Evolutionary conservation across 352 stramenopile species (phyloP).

Genomic region (Lagenidium giganteum): DNA sequence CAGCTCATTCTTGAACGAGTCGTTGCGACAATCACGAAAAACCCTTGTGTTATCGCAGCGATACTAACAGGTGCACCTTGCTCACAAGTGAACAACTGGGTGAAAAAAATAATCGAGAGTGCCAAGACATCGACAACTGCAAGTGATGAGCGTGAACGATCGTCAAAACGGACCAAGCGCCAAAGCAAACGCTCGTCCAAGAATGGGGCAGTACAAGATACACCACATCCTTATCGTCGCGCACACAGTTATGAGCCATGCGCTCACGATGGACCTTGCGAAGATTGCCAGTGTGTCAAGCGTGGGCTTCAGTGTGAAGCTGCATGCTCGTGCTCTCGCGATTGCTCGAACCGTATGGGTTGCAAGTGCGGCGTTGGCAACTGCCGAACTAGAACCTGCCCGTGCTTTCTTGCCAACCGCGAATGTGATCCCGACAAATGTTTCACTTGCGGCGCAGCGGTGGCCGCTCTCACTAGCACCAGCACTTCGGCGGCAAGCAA

Average conservation of each 20-base stretch:
- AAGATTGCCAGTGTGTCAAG: slow-evolving; percentile 49
- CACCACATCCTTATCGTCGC: slow-evolving; percentile 46
- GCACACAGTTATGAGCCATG: slow-evolving; percentile 56
- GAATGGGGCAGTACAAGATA: slow-evolving; percentile 18
- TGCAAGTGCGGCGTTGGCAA: slow-evolving; percentile 41
- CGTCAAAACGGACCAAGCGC: slow-evolving; percentile 3
- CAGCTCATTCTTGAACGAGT: too few species aligned
- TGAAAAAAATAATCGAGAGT: too few species aligned
- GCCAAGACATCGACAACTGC: too few species aligned
- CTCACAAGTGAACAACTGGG: too few species aligned
- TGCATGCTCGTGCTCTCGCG: slow-evolving; percentile 33
- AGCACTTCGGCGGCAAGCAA: slow-evolving; percentile 21
- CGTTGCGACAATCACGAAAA: too few species aligned
- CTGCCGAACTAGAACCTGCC: slow-evolving; percentile 44
- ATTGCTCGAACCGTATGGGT: slow-evolving; percentile 65
- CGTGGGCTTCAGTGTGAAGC: slow-evolving; percentile 65
- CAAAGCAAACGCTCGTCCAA: slow-evolving; percentile 1
- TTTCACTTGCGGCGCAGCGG: slow-evolving; percentile 35
- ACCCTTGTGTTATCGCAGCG: too few species aligned
- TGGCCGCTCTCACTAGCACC: slow-evolving; percentile 15
- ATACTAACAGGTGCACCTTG: too few species aligned
- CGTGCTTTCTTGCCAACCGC: slow-evolving; percentile 47
- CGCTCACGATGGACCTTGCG: slow-evolving; percentile 32
- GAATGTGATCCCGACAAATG: slow-evolving; percentile 59
- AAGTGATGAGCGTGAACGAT: slow-evolving; percentile 4